Evolutionary conservation across 1,284 basidiomycete species (phyloP), one percentile per base, ranked within the genome.

Genomic region (Papiliotrema nemorosa): DNA sequence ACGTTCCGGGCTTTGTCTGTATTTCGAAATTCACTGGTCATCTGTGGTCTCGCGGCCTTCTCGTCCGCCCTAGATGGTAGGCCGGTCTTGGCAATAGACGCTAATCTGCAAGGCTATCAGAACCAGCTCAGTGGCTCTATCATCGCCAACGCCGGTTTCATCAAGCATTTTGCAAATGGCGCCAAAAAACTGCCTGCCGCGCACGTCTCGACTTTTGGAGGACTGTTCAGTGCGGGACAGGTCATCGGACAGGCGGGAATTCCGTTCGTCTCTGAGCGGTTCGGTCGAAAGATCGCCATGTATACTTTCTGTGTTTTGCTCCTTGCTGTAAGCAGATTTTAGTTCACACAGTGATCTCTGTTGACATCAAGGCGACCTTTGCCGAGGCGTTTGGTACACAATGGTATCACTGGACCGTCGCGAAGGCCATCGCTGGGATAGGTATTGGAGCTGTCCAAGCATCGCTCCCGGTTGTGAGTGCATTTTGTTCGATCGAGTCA

Each of bases 401-500:
- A 12, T 65, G 61, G 63, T 54, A 52, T 50, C 49, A 53, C 25
- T 65, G 58, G 56, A 51, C 59, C 18, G 27, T 62, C 7, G 61
- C 59, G 21, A 64, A 67, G 40, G 35, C 60, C 12, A 52, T 60
- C n/a, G 47, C 55, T 12, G 64, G 64, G 9, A 44, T 55, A 14
- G 62, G 59, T 4, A 60, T 66, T 9, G 64, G 62, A 12, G 34
- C 55, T 18, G 46, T 59, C 3, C 63, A 67, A 47, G 51, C 57
- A 5, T 50, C 48, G 14, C 58, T 62, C 2, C 55, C 60, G 1
- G 60, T 60, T 1, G 55, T 55, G 18, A 53, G 52, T 54, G 22
- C 12, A 10, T 24, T 26, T 5, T 24, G 5, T 24, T 24, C 13
- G 7, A 10, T 9, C 39, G 12, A 12, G 20, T 13, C 12, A 24